Evolutionary conservation across 441 rosid species (phyloP), one percentile per base, ranked within the genome.

Genomic region (Capsella rubella): DNA sequence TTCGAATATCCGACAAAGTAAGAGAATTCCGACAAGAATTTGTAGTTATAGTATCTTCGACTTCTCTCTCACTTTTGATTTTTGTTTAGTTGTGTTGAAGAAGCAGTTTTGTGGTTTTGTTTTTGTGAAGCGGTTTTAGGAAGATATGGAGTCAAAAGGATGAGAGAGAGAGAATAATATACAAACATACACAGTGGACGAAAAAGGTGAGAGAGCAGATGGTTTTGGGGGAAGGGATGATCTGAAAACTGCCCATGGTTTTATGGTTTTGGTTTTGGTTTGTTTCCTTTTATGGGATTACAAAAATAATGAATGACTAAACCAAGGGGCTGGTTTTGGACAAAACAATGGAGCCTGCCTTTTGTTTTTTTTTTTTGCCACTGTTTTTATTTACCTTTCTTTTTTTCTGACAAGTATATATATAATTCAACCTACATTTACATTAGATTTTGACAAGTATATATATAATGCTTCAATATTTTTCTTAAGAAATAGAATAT

Each of bases 201-300:
- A 58, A 47, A 64, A 50, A 6, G 25, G 25, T 21, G 25, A 21
- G n/a, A 32, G 72, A 71, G 72, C 50, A 71, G 80, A 49, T 64
- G 76, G 80, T 77, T 64, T 77, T 77, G 43, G 14, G 21, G 27
- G 34, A n/a, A 49, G 46, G 5, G 32, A 21, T 70, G 18, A 72
- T 40, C 76, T 42, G 72, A 71, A 77, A 64, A 77, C 72, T 71
- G 67, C 80, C 80, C 80, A 71, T 77, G 69, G 80, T 71, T 76
- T 76, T 78, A 49, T 53, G 43, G 49, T 77, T 76, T 61, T 61
- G 25, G 1, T 1, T 46, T 56, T 56, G 1, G 2, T 47, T 68
- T 53, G 28, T 71, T 71, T 50, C 50, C 34, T 50, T 77, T 40
- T 37, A 58, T 42, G 57, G 80, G 72, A 42, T 50, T 54, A 55